phyloP scores from a whole-genome alignment of 768 basidiomycete species.

The Pluteus cervinus region DNA sequence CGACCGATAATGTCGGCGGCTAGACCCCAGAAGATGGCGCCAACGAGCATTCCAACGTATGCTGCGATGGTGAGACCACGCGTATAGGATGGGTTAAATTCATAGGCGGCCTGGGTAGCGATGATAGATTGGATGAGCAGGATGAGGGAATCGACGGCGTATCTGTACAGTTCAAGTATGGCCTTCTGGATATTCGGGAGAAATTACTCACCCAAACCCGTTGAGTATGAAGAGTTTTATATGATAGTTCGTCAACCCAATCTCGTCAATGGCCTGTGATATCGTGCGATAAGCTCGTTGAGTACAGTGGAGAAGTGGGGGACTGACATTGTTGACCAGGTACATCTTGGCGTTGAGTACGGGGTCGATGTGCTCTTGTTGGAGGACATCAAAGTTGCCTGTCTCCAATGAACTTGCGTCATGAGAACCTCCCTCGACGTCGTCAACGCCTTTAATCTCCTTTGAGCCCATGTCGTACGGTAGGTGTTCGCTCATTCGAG shows the following conservation, averaged over 20 bases:
- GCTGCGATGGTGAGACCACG: conserved; percentile 42
- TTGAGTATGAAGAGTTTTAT: conserved; percentile 38
- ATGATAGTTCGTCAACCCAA: conserved; percentile 47
- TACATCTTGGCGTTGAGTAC: too few relatives aligned
- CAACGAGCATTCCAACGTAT: conserved; percentile 42
- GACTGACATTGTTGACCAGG: too few relatives aligned
- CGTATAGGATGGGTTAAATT: conserved; percentile 34
- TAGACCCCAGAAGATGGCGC: conserved; percentile 43
- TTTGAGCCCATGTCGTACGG: too few relatives aligned
- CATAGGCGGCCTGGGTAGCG: conserved; percentile 29
- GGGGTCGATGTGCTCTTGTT: too few relatives aligned
- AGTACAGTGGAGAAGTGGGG: background rate
- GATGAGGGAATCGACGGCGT: background rate
- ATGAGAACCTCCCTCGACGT: too few relatives aligned
- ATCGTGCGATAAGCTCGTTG: background rate
- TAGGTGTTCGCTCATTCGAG: too few relatives aligned
- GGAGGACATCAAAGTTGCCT: too few relatives aligned
- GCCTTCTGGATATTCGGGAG: too few relatives aligned
- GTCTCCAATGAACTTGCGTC: too few relatives aligned
- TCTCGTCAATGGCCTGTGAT: conserved; percentile 18
- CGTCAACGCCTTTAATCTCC: too few relatives aligned
- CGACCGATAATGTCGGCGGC: conserved; percentile 45
- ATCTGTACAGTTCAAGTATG: background rate
- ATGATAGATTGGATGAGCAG: background rate
- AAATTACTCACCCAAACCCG: conserved; percentile 36